These are phyloP conservation scores for Trichosporon inkin DNA, from an alignment of 1,284 basidiomycete genomes.

Conservation along the genomic window DNA sequence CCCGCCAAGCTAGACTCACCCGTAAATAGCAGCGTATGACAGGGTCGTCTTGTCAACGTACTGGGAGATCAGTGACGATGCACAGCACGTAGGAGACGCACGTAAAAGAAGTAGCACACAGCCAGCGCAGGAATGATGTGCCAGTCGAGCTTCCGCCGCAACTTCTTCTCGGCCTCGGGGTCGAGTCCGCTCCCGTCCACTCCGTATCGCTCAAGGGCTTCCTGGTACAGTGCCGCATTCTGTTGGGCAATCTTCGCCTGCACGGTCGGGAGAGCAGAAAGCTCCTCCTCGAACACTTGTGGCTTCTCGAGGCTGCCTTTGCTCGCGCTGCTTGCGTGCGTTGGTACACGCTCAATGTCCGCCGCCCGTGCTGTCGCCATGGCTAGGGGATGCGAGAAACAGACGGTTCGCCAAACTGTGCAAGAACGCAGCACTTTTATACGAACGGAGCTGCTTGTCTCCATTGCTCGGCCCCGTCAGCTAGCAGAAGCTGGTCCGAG, in stretches of 20 bases:
- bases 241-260: slow-evolving; percentile 11
- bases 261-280: slow-evolving; percentile 1
- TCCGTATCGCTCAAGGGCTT: slow-evolving; percentile 42
- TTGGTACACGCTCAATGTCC: too few species aligned
- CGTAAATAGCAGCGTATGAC: slow-evolving; percentile 48
- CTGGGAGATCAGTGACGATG: slow-evolving; percentile 12
- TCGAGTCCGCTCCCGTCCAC: slow-evolving; percentile 36
- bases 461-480: too few species aligned
- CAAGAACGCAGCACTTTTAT: too few species aligned
- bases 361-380: too few species aligned
- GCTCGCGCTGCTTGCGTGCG: background rate
- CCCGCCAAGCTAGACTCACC: background rate
- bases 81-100: slow-evolving; percentile 8
- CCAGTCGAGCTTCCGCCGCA: slow-evolving; percentile 40
- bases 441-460: too few species aligned
- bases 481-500: too few species aligned
- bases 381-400: too few species aligned
- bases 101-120: slow-evolving; percentile 46
- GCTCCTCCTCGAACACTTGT: background rate
- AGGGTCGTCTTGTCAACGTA: slow-evolving; percentile 47
- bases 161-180: slow-evolving; percentile 37
- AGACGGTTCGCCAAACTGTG: too few species aligned
- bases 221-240: slow-evolving; percentile 40
- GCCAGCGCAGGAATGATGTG: slow-evolving; percentile 41
- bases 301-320: slow-evolving; percentile 13